A percentile compares a stretch with the other conserved stretches of the same genome.
Evolutionary conservation across 1,284 basidiomycete genomes (phyloP).

Genomic region (Cutaneotrichosporon sp.): DNA sequence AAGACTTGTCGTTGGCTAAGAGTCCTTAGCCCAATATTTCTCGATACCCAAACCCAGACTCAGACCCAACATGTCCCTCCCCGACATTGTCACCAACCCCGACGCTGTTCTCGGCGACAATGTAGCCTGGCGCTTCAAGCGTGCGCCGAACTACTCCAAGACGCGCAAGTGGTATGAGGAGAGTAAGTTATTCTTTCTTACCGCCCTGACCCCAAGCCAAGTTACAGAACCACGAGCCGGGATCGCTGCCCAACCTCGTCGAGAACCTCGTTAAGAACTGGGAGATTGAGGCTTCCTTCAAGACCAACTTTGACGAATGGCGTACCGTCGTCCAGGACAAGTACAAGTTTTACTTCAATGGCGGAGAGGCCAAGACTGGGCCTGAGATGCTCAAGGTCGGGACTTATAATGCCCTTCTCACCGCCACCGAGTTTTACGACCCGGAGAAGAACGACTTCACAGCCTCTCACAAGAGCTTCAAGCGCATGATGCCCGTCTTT

Average conservation of each 20-base stretch:
- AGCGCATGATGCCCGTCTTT: slow-evolving; percentile 28
- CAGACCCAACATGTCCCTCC: slow-evolving; percentile 18
- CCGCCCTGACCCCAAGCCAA: slow-evolving; percentile 15
- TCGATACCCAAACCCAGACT: not conserved
- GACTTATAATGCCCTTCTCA: slow-evolving; percentile 25
- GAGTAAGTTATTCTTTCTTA: slow-evolving; percentile 9
- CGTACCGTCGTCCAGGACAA: slow-evolving; percentile 19
- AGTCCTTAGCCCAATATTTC: no score
- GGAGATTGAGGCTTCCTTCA: slow-evolving; percentile 28
- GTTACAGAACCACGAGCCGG: slow-evolving; percentile 17
- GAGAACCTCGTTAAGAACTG: slow-evolving; percentile 28
- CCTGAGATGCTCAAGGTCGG: slow-evolving; percentile 20
- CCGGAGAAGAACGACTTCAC: slow-evolving; percentile 21
- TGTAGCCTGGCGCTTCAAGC: slow-evolving; percentile 19
- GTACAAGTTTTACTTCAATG: slow-evolving; percentile 24
- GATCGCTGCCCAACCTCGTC: slow-evolving; percentile 23
- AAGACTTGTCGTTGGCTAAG: no score
- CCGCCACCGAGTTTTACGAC: slow-evolving; percentile 17
- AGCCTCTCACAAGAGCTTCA: slow-evolving; percentile 21
- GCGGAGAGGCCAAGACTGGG: slow-evolving; percentile 17
- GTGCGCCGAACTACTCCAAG: slow-evolving; percentile 21
- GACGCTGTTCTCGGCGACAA: slow-evolving; percentile 25
- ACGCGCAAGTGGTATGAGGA: slow-evolving; percentile 21
- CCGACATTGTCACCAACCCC: slow-evolving; percentile 23
- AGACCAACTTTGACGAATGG: slow-evolving; percentile 26